Evolutionary conservation across 2,329 filamentous ascomycete genomes (phyloP).

Genomic region (Aspergillus tamarii): DNA sequence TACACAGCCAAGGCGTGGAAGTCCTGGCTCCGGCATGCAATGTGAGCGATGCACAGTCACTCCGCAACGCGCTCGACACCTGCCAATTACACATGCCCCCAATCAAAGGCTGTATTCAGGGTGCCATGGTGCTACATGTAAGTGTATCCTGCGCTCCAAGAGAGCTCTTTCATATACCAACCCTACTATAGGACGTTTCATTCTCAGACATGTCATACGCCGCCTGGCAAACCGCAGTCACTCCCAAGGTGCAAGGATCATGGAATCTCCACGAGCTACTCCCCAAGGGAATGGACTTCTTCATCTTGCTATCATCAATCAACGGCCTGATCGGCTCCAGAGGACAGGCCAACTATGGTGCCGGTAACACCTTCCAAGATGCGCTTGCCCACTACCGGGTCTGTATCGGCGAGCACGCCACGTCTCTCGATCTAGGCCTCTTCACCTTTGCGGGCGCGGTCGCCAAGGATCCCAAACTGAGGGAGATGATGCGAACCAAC

Average conservation of each 20-base stretch:
- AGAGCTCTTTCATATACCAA: not conserved
- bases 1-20: not conserved
- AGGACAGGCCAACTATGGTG: constrained; percentile 46
- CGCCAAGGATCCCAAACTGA: constrained; percentile 18
- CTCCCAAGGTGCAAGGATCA: constrained; percentile 42
- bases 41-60: constrained; percentile 30
- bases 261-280: constrained; percentile 37
- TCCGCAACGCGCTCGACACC: constrained; percentile 17
- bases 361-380: constrained; percentile 41
- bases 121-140: constrained; percentile 29
- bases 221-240: constrained; percentile 36
- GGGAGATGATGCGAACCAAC: constrained; percentile 1
- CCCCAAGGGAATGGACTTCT: constrained; percentile 41
- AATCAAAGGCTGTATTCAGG: constrained; percentile 33
- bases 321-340: constrained; percentile 47
- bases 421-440: constrained; percentile 25
- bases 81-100: constrained; percentile 22
- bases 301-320: constrained; percentile 42
- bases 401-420: constrained; percentile 14
- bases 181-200: constrained; percentile 11
- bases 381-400: constrained; percentile 32
- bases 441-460: constrained; percentile 32
- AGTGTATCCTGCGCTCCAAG: not conserved
- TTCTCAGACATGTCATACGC: constrained; percentile 45
- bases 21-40: constrained; percentile 26